A percentile compares a stretch with the other conserved stretches of the same genome.
Evolutionary conservation across 345 rosid species (phyloP).

Genomic region (Murraya paniculata): DNA sequence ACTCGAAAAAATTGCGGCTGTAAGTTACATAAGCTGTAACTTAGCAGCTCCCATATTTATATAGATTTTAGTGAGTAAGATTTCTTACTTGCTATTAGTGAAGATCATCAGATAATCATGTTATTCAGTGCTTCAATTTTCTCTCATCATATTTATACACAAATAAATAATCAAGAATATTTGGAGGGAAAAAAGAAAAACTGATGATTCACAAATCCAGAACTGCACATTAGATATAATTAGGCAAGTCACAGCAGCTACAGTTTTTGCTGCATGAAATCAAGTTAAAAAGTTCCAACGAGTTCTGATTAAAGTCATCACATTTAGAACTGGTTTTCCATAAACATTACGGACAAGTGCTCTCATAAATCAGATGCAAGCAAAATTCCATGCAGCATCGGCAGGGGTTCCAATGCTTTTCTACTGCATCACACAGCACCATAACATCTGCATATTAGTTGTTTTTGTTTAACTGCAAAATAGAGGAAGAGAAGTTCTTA

Average conservation of each 20-base stretch:
- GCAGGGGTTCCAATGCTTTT: constrained; percentile 32
- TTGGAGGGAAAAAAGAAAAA: background rate
- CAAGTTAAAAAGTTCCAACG: constrained; percentile 28
- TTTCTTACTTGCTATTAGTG: too few relatives aligned
- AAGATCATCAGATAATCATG: too few relatives aligned
- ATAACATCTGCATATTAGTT: constrained; percentile 7
- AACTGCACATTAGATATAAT: constrained; percentile 47
- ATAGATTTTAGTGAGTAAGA: too few relatives aligned
- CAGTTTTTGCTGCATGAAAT: constrained; percentile 34
- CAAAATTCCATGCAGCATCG: constrained; percentile 35
- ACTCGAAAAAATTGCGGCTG: too few relatives aligned
- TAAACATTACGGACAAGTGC: constrained; percentile 26
- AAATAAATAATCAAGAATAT: too few relatives aligned
- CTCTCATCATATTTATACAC: too few relatives aligned
- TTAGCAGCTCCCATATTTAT: too few relatives aligned
- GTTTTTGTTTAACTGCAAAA: constrained; percentile 41
- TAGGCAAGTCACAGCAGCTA: constrained; percentile 43
- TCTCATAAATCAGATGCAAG: constrained; percentile 26
- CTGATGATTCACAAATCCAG: constrained; percentile 21
- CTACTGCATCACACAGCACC: constrained; percentile 24
- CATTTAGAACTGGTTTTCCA: constrained; percentile 21
- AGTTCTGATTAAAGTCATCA: constrained; percentile 28
- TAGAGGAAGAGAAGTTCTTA: constrained; percentile 1
- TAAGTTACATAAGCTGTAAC: too few relatives aligned
- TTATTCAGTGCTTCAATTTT: too few relatives aligned